Base-by-base conservation (phyloP, 2,329 filamentous ascomycete species). In the Didymella segeticola region DNA sequence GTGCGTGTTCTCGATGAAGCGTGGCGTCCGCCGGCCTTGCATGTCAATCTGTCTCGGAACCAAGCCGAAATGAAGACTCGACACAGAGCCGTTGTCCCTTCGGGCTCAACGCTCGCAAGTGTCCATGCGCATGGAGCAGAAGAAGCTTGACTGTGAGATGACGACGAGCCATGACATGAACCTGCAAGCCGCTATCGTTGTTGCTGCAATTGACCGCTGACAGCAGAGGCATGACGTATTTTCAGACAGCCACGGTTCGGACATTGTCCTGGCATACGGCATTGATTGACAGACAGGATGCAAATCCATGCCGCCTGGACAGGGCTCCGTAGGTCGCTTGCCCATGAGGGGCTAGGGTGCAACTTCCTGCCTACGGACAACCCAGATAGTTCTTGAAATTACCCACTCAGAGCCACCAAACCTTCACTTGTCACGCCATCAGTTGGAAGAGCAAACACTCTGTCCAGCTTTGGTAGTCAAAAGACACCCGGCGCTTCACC, bases 231-330 rank as follows among this genome's bases (percentile, higher is more conserved):
- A 57, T 66, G 66, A 68, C 66, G 64, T 58, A 41, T 20, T 63
- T 58, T 61, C 64, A 68, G 61, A 64, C 63, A 67, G 64, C 66
- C 66, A 68, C 66, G 51, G 2, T 41, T 41, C 34, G 29, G 46
- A 36, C 47, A 31, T 26, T 27, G 42, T 37, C 38, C 23, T 39
- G 19, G 20, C 27, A 33, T 9, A 26, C 25, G 20, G 30, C 29
- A 47, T 20, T 26, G 43, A 53, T 48, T 38, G 38, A 34, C 43
- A 29, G 37, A 14, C 34, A 53, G 51, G 45, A 54, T 54, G 39
- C 51, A 27, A 26, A 54, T 41, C 45, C 51, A 49, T 45, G 45
- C 39, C 23, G 23, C 19, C 22, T n/a, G 45, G 39, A 25, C 39
- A 34, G 27, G 33, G 33, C 30, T 41, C 45, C 39, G 43, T n/a